Evolutionary conservation across 2,329 filamentous ascomycete genomes (phyloP), one percentile per base, ranked within the genome.

Genomic region (Ilyonectria sp.): DNA sequence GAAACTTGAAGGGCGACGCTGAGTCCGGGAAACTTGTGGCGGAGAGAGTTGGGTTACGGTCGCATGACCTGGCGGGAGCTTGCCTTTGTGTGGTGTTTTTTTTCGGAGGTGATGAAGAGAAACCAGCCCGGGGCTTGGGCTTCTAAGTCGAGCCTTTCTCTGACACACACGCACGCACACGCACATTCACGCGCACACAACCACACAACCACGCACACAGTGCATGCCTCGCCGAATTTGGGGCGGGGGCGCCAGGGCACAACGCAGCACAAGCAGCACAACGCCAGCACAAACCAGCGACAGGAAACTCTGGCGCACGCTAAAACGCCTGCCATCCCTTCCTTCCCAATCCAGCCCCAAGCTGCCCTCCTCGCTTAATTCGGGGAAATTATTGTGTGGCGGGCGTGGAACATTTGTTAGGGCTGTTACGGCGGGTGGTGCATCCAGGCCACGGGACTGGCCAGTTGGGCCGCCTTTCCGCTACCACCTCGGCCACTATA

Each of bases 31-130:
- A 75, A 71, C 75, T 77, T 77, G 70, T 77, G 71, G 71, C 74
- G 75, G 74, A 66, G 72, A 74, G 71, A 76, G 74, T 74, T 72
- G 74, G 71, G 69, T 79, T 79, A 80, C 75, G 79, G 78, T 81
- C 74, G 79, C 80, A 81, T 82, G 80, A 81, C 80, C 80, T 78
- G 76, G 72, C 71, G 70, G 71, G 70, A 70, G 66, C 62, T 69
- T 63, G 60, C 57, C 60, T 71, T 71, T 71, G 69, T 68, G 57
- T 72, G 71, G 69, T 75, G 66, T 67, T 67, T 67, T 60, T 60
- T 67, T 71, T 68, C 43, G 40, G 60, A 50, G 55, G 43, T 68
- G 72, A 66, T 72, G 59, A 69, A 70, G 71, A 67, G 59, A 69
- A 40, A 60, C 19, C 33, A 43, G 46, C 50, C 50, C 54, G 52